Evolutionary conservation across 1,284 basidiomycete species (phyloP).

Genomic region (Microbotryum saponariae): DNA sequence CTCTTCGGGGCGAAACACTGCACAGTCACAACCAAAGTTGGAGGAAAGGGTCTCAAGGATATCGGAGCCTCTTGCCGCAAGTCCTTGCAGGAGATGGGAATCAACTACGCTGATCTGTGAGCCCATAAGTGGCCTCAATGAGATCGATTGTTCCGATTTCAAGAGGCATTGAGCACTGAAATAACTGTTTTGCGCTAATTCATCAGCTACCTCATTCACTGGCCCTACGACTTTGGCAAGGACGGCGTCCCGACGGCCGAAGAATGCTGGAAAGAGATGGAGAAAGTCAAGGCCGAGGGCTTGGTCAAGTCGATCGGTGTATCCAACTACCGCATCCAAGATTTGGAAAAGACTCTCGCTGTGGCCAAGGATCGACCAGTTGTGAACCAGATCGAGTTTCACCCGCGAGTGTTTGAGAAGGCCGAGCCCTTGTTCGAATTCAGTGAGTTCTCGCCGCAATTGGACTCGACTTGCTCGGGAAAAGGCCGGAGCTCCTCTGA

Average conservation of each 20-base stretch:
- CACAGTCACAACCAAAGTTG: slow-evolving; percentile 28
- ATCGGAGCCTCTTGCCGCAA: slow-evolving; percentile 7
- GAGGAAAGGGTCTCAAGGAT: slow-evolving; percentile 19
- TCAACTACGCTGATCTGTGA: slow-evolving; percentile 57
- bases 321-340: slow-evolving; percentile 64
- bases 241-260: slow-evolving; percentile 27
- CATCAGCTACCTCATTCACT: slow-evolving; percentile 58
- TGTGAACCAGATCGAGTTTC: slow-evolving; percentile 77
- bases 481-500: too few species aligned
- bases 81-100: slow-evolving; percentile 45
- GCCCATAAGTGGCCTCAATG: slow-evolving; percentile 8
- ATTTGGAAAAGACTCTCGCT: slow-evolving; percentile 57
- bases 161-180: too few species aligned
- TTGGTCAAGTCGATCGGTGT: slow-evolving; percentile 67
- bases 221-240: slow-evolving; percentile 44
- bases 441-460: slow-evolving; percentile 38
- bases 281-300: slow-evolving; percentile 44
- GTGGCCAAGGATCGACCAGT: slow-evolving; percentile 43
- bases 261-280: slow-evolving; percentile 60
- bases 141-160: too few species aligned
- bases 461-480: too few species aligned
- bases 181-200: slow-evolving; percentile 33
- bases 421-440: slow-evolving; percentile 52
- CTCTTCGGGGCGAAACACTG: too few species aligned
- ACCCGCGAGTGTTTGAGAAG: slow-evolving; percentile 65